These are phyloP conservation scores for Pouteria glomerata DNA, from an alignment of 148 eudicot species.

Conservation along the genomic window DNA sequence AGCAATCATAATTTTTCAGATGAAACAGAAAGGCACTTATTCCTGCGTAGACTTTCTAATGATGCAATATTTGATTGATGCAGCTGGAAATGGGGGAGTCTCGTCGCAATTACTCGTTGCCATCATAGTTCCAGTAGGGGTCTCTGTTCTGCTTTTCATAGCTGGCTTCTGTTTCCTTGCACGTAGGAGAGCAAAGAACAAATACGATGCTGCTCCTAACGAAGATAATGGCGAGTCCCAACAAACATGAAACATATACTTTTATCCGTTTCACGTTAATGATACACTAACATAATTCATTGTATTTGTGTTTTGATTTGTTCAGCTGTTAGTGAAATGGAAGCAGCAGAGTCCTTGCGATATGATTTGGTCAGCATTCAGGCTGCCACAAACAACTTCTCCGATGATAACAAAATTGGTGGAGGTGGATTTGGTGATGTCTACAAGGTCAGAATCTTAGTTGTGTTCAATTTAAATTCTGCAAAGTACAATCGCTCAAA, in stretches of 20 bases:
- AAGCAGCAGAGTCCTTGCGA: background rate
- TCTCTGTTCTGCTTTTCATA: background rate
- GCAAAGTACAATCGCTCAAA: background rate
- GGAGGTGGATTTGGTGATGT: slow-evolving; percentile 19
- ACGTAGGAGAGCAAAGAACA: background rate
- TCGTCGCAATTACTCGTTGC: background rate
- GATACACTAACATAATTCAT: too few relatives aligned
- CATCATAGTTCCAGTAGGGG: background rate
- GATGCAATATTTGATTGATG: background rate
- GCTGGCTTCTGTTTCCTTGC: background rate
- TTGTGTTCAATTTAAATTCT: too few relatives aligned
- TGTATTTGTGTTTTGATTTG: background rate
- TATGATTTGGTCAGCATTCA: background rate
- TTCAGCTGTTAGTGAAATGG: background rate
- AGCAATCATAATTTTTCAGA: too few relatives aligned
- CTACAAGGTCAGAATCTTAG: background rate
- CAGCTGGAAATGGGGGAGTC: background rate
- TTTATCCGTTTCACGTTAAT: too few relatives aligned
- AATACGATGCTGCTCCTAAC: background rate
- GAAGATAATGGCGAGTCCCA: background rate
- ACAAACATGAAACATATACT: too few relatives aligned
- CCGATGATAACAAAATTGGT: slow-evolving; percentile 11
- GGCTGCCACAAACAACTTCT: slow-evolving; percentile 10
- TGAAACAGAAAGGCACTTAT: too few relatives aligned
- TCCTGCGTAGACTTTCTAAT: too few relatives aligned